Evolutionary conservation across 1,139 yeast species (phyloP).

Genomic region (Sugiyamaella castrensis): DNA sequence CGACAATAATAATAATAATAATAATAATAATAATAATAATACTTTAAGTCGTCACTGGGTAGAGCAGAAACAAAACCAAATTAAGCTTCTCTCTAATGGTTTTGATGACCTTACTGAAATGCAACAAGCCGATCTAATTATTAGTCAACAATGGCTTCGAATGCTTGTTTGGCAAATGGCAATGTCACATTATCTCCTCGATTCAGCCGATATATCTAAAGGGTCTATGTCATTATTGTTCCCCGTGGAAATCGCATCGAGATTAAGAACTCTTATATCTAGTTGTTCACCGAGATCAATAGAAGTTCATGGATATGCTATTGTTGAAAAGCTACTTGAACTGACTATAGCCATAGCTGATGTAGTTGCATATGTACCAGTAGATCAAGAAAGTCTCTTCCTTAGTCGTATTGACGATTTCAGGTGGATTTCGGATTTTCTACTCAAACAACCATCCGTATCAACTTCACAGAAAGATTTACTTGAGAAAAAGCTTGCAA

Average conservation of each 20-base stretch:
- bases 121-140: conserved; percentile 24
- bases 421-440: conserved; percentile 22
- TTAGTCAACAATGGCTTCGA: conserved; percentile 26
- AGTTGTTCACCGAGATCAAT: conserved; percentile 17
- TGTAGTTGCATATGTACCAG: conserved; percentile 20
- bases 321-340: conserved; percentile 22
- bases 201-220: conserved; percentile 5
- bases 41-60: conserved; percentile 15
- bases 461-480: conserved; percentile 16
- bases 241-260: conserved; percentile 23
- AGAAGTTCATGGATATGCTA: conserved; percentile 22
- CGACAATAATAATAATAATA: no score
- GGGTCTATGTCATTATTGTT: conserved; percentile 22
- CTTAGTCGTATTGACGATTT: conserved; percentile 15
- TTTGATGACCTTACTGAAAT: conserved; percentile 19
- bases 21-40: no score
- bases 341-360: conserved; percentile 23
- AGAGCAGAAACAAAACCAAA: conserved; percentile 21
- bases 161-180: conserved; percentile 28
- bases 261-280: conserved; percentile 17
- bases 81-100: conserved; percentile 13
- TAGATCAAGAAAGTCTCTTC: conserved; percentile 3
- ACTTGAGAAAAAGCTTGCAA: conserved; percentile 18
- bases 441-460: conserved; percentile 19
- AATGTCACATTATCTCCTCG: conserved; percentile 21